Evolutionary conservation across 2,329 filamentous ascomycete species (phyloP), one percentile per base, ranked within the genome.

Genomic region (Clarireedia homoeocarpa): DNA sequence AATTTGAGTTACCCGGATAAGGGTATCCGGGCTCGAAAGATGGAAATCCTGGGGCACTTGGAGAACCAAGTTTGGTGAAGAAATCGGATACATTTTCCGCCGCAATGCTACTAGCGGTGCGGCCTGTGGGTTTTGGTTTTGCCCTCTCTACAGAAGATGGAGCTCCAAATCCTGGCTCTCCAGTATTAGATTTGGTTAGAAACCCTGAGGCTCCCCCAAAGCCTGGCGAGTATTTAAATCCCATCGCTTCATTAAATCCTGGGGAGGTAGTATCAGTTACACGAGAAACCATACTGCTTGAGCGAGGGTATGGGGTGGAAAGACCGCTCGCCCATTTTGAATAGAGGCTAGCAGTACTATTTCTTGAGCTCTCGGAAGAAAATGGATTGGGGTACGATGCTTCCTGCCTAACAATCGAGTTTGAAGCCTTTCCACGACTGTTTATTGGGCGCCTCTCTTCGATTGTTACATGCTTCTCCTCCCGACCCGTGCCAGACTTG

Each of bases 321-420:
- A 5, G 48, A 52, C 20, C 51, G 10, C 26, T 6, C 15, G 39
- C 42, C 48, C 27, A 46, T 46, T 52, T 24, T 34, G 53, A 56
- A 14, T 51, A 36, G 12, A 47, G 27, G 40, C 20, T 42, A 17
- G 40, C 48, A 7, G 53, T 53, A 26, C 48, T 49, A n/a, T 7
- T 53, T 20, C 48, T 36, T 26, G 45, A 48, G 34, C 44, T 48
- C 20, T 49, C 42, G 17, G 38, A 54, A 10, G 44, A 53, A 34
- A 36, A 57, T 12, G 51, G 42, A 20, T 48, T 57, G 10, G 40
- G 53, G 10, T 56, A 46, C 10, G n/a, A 24, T 56, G 53, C 48
- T 52, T 56, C 53, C 39, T 56, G 53, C 23, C n/a, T 23, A 45
- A 57, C 45, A 14, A 54, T 57, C 36, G 53, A 4, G n/a, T 54